Evolutionary conservation across 2,329 filamentous ascomycete species (phyloP).

Genomic region (Aureobasidium pullulans): DNA sequence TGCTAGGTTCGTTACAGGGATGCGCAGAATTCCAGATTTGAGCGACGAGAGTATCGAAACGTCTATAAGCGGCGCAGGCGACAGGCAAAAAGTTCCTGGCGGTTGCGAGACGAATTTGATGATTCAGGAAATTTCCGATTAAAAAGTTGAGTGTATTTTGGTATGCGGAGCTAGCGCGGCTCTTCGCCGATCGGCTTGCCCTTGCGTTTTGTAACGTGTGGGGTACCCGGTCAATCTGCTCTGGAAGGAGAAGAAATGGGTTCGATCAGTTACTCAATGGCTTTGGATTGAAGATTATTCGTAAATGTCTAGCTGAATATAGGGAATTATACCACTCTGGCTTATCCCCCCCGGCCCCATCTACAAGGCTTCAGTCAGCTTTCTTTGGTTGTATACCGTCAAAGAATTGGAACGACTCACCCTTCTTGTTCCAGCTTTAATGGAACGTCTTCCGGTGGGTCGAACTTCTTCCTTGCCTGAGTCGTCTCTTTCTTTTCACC

Average conservation of each 20-base stretch:
- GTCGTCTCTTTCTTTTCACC: constrained; percentile 19
- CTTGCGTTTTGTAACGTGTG: not conserved
- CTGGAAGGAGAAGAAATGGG: not conserved
- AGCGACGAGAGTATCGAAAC: not conserved
- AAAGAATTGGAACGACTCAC: constrained; percentile 13
- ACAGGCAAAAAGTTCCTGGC: not conserved
- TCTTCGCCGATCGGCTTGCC: constrained; percentile 3
- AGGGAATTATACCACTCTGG: not conserved
- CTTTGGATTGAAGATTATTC: not conserved
- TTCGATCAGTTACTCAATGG: not conserved
- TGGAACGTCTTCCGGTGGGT: constrained; percentile 16
- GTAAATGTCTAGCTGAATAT: not conserved
- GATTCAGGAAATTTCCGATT: not conserved
- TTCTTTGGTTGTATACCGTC: not conserved
- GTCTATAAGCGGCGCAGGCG: not conserved
- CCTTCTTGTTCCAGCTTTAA: constrained; percentile 19
- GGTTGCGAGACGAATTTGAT: not conserved
- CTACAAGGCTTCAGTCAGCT: constrained; percentile 1
- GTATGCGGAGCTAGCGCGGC: constrained; percentile 9
- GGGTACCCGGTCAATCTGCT: not conserved
- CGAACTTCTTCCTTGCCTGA: constrained; percentile 24
- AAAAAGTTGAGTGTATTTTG: constrained; percentile 10
- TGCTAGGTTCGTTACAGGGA: not conserved
- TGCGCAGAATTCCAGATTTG: constrained; percentile 3
- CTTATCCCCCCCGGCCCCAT: constrained; percentile 14